A percentile compares a stretch with the other conserved stretches of the same genome.
These are phyloP conservation scores for Herpomyces periplanetae DNA, from an alignment of 2,329 filamentous ascomycete species.

Conservation along the genomic window DNA sequence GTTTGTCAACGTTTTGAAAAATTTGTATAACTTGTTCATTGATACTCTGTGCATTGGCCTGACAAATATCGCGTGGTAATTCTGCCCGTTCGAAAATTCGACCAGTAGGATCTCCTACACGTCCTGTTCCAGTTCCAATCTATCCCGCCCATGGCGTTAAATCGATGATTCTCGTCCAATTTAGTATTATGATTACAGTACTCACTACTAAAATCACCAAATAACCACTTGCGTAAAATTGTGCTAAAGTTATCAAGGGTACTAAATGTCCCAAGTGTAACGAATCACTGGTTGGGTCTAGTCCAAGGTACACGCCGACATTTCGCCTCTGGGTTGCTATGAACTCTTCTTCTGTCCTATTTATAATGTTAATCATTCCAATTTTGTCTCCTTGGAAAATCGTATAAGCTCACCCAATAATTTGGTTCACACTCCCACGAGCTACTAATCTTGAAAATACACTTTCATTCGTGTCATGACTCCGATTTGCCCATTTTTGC, in stretches of 20 bases:
- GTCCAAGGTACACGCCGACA: slow-evolving; percentile 38
- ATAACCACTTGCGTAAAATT: slow-evolving; percentile 40
- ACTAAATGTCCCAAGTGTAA: slow-evolving; percentile 44
- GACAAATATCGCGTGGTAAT: slow-evolving; percentile 13
- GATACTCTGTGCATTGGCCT: slow-evolving; percentile 24
- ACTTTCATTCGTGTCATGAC: slow-evolving; percentile 13
- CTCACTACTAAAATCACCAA: slow-evolving; percentile 19
- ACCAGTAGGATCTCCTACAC: slow-evolving; percentile 38
- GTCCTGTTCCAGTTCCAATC: slow-evolving; percentile 32
- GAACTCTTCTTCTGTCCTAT: slow-evolving; percentile 17
- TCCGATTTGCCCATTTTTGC: slow-evolving; percentile 11
- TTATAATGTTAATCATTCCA: slow-evolving; percentile 7
- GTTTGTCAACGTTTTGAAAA: slow-evolving; percentile 35
- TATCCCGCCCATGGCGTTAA: slow-evolving; percentile 5
- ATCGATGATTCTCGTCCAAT: not conserved
- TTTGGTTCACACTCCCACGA: slow-evolving; percentile 29
- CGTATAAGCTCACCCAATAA: slow-evolving; percentile 19
- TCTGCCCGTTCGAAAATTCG: slow-evolving; percentile 19
- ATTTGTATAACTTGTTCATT: slow-evolving; percentile 27
- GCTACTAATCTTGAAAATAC: slow-evolving; percentile 25
- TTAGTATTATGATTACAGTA: not conserved
- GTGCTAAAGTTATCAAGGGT: slow-evolving; percentile 45
- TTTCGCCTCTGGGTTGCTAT: slow-evolving; percentile 21
- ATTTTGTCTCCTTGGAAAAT: slow-evolving; percentile 3
- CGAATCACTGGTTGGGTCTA: slow-evolving; percentile 42